Evolutionary conservation across 2,329 filamentous ascomycete genomes (phyloP), one percentile per base, ranked within the genome.

Genomic region (Calycina herbarum): DNA sequence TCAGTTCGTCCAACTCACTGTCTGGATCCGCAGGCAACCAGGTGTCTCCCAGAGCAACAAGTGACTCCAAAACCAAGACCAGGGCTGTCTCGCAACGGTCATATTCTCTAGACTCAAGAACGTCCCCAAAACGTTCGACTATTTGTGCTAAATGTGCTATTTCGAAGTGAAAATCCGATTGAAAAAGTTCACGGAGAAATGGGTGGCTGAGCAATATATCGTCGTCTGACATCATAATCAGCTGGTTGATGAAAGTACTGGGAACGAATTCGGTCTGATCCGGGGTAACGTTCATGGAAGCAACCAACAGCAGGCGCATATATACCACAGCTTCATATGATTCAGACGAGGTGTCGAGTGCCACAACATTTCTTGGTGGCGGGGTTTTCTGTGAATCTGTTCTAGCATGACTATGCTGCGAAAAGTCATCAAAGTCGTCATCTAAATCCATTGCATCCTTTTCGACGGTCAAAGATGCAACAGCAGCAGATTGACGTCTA

Each of bases 51-150:
- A 76, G 59, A 42, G 84, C 86, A 61, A 85, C 80, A 75, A 97
- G 84, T 63, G 91, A 79, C 58, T 89, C 85, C 29, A 96, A 82
- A 68, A 88, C 89, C 20, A 88, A 80, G 57, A 83, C 84, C 59
- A 93, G 80, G 3, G 90, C 87, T 24, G 89, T 85, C 78, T 97
- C 94, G 67, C 90, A 94, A 69, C 87, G 86, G 65, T 89, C 86
- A 71, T 89, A 89, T 33, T 86, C 83, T 65, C 87, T 85, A 2
- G 82, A 79, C 15, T 80, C 78, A 27, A 89, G 81, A 6, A 88
- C 78, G 0, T 73, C 74, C 1, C 85, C 86, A 5, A 86, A 73
- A 35, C 81, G 80, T 67, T 84, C 78, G 27, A 89, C 75, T 1
- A 89, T 76, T 2, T 71, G 76, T 10, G 78, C 68, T 1, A 83